phyloP scores from a whole-genome alignment of 306 rosid genomes.

The Casuarina cunninghamiana region DNA sequence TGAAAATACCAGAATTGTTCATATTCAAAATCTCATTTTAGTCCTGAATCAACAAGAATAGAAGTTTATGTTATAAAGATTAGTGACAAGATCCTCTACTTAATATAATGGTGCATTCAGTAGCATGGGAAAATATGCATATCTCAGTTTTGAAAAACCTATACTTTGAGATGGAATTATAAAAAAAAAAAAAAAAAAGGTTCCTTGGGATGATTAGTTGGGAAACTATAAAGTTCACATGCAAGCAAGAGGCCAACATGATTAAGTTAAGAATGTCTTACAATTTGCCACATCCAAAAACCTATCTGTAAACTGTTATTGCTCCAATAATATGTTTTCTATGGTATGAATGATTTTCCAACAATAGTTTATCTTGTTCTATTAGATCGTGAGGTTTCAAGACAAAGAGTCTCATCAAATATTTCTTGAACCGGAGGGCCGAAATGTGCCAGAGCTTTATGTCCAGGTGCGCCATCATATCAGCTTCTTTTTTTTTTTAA shows the following conservation, averaged over 20 bases:
- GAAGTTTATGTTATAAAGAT: neutral
- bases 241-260: neutral
- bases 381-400: conserved; percentile 84
- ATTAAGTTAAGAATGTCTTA: neutral
- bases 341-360: conserved; percentile 16
- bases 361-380: conserved; percentile 15
- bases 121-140: neutral
- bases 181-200: neutral
- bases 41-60: neutral
- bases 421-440: conserved; percentile 99
- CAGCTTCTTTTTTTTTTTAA: neutral
- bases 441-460: conserved; percentile 89
- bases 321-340: conserved; percentile 12
- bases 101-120: neutral
- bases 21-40: neutral
- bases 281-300: neutral
- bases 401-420: conserved; percentile 96
- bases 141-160: neutral
- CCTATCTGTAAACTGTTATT: neutral
- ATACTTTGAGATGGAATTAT: neutral
- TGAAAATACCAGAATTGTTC: neutral
- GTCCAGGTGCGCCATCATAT: conserved; percentile 67
- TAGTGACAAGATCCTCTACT: neutral
- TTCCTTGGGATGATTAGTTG: neutral
- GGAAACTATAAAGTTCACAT: neutral